Evolutionary conservation across 2,329 filamentous ascomycete species (phyloP).

Genomic region (Xylariaceae sp.): DNA sequence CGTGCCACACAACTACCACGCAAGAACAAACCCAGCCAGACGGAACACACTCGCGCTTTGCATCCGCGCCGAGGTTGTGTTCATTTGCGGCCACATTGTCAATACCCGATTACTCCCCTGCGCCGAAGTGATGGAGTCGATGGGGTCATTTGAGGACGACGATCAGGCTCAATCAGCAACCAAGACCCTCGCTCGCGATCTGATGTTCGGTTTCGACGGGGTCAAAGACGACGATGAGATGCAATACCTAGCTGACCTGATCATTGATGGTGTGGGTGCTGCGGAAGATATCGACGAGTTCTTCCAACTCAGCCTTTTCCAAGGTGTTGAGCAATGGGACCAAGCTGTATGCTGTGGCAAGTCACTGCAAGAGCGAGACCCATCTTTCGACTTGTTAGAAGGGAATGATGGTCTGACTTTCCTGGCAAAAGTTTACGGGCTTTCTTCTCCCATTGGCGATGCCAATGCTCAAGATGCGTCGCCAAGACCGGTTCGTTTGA

Average conservation of each 20-base stretch:
- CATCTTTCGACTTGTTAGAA: slow-evolving; percentile 20
- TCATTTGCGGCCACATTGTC: no score
- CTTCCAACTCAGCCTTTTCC: slow-evolving; percentile 27
- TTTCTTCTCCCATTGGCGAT: not conserved
- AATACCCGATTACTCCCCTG: no score
- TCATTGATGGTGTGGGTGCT: slow-evolving; percentile 24
- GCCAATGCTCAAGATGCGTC: no score
- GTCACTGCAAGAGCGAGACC: slow-evolving; percentile 24
- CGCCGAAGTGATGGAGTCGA: slow-evolving; percentile 1
- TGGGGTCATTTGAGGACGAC: slow-evolving; percentile 7
- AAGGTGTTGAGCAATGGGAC: slow-evolving; percentile 34
- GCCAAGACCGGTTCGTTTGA: no score
- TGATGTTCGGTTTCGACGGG: slow-evolving; percentile 34
- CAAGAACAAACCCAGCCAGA: no score
- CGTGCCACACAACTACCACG: no score
- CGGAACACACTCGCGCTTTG: no score
- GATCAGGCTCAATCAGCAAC: slow-evolving; percentile 1
- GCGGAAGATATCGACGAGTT: slow-evolving; percentile 29
- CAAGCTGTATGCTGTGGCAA: slow-evolving; percentile 33
- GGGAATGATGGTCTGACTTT: slow-evolving; percentile 28
- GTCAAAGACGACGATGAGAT: slow-evolving; percentile 21
- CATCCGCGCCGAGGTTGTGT: no score
- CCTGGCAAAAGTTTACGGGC: slow-evolving; percentile 16
- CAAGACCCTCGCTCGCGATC: slow-evolving; percentile 22
- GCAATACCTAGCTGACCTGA: slow-evolving; percentile 28